These are phyloP conservation scores for Pythium vanterpoolii DNA, from an alignment of 352 stramenopile species.

Conservation along the genomic window DNA sequence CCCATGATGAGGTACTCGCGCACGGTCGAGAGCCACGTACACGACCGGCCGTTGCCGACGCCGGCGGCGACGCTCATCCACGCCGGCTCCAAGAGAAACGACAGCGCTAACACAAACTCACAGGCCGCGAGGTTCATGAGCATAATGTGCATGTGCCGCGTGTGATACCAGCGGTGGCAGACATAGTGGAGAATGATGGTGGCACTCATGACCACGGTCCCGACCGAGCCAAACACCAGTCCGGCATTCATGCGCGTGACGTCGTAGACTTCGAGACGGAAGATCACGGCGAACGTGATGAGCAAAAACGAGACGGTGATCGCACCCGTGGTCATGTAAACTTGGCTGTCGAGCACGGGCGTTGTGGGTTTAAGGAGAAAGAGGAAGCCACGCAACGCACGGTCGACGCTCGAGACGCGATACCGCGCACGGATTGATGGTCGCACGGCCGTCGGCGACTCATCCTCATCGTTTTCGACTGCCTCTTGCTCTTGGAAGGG, in stretches of 20 bases:
- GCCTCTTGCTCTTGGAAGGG: not conserved
- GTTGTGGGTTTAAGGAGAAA: slow-evolving; percentile 24
- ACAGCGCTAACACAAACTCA: slow-evolving; percentile 61
- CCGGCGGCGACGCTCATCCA: slow-evolving; percentile 44
- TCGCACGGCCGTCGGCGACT: slow-evolving; percentile 2
- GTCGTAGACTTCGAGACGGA: slow-evolving; percentile 40
- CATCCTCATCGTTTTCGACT: not conserved
- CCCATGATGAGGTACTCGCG: slow-evolving; percentile 78
- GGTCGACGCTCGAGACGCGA: slow-evolving; percentile 22
- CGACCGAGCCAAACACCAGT: slow-evolving; percentile 55
- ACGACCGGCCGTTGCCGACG: slow-evolving; percentile 34
- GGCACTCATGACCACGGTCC: slow-evolving; percentile 56
- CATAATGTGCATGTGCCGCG: slow-evolving; percentile 66
- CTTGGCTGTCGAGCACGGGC: slow-evolving; percentile 30
- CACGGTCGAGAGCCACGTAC: slow-evolving; percentile 57
- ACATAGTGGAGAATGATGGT: slow-evolving; percentile 51
- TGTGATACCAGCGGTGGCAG: slow-evolving; percentile 46
- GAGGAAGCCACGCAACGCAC: slow-evolving; percentile 23
- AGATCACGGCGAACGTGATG: slow-evolving; percentile 35
- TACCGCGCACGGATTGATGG: slow-evolving; percentile 6
- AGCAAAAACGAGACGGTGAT: slow-evolving; percentile 46
- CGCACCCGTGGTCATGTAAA: slow-evolving; percentile 36
- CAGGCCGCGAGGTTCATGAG: slow-evolving; percentile 60
- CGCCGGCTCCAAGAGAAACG: slow-evolving; percentile 63
- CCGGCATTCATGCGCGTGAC: slow-evolving; percentile 55